A percentile compares a stretch with the other conserved stretches of the same genome.
These are phyloP conservation scores for Asterella californica DNA, from an alignment of 225 moss, liverwort and hornwort species.

Conservation along the genomic window DNA sequence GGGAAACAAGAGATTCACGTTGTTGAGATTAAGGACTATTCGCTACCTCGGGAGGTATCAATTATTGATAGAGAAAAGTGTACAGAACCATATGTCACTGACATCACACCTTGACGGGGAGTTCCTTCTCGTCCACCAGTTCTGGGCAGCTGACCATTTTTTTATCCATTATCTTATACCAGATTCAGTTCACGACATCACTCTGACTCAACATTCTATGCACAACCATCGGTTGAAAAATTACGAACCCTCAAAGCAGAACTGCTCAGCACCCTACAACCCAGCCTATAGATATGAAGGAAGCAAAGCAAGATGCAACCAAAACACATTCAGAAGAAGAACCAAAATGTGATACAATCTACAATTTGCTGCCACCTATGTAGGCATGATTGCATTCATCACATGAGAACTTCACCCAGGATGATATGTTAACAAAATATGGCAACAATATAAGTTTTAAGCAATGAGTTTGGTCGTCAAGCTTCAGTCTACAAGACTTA, in stretches of 20 bases:
- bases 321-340: neutral
- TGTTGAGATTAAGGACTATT: too few species aligned
- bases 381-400: slow-evolving; percentile 1
- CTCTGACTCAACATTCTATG: neutral
- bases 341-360: neutral
- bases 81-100: neutral
- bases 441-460: neutral
- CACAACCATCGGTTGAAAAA: too few species aligned
- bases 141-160: neutral
- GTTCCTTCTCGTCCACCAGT: neutral
- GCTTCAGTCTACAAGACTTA: neutral
- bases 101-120: neutral
- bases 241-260: neutral
- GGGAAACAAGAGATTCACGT: too few species aligned
- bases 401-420: slow-evolving; percentile 1
- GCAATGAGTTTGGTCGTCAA: neutral
- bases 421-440: neutral
- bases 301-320: neutral
- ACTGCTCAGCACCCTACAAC: neutral
- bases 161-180: neutral
- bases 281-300: neutral
- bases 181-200: neutral
- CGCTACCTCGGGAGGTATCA: too few species aligned
- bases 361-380: neutral
- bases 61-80: neutral